Base-by-base conservation (phyloP, 306 rosid genomes). In the Inga laurina region DNA sequence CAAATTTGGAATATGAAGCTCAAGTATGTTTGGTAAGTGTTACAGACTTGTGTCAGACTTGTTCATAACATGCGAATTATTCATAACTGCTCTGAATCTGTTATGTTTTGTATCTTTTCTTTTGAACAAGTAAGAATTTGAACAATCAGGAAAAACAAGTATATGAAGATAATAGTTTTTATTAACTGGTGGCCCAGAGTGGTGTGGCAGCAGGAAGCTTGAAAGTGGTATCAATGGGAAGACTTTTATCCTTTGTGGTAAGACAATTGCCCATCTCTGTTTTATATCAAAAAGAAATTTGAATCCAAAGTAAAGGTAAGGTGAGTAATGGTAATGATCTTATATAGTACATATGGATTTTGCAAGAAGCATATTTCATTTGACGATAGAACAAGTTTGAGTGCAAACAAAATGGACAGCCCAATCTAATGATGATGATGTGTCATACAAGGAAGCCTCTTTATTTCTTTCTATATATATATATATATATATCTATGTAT, bases 121-220 rank as follows among this genome's bases (percentile, higher is more conserved):
- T 7, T 57, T 57, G 65, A 57, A 57, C 30, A 57, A 27, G 30
- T 27, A 27, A n/a, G 30, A 46, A 46, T 46, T 46, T 46, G 51
- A 46, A 46, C 13, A 59, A 9, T 34, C 10, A 35, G 35, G 4
- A 59, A 27, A 39, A 41, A 59, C 5, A 41, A n/a, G 3, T 10
- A 39, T 9, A 39, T 1, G 24, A 39, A 62, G 43, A 61, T 39
- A 19, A 14, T 51, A 6, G 2, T 22, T 10, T 32, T 32, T 32
- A 57, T 37, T 74, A 84, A 85, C 83, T 68, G 82, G 32, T 7
- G 88, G 81, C 84, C 27, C 84, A 86, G 15, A 69, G 19, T 15
- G 90, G 92, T 2, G 62, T 35, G 19, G 90, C 72, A 76, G 92
- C 88, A n/a, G 92, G 91, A 85, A 91, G 87, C 79, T 85, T 68